Base-by-base conservation (phyloP, 768 basidiomycete species). In the Tulasnella calospora region DNA sequence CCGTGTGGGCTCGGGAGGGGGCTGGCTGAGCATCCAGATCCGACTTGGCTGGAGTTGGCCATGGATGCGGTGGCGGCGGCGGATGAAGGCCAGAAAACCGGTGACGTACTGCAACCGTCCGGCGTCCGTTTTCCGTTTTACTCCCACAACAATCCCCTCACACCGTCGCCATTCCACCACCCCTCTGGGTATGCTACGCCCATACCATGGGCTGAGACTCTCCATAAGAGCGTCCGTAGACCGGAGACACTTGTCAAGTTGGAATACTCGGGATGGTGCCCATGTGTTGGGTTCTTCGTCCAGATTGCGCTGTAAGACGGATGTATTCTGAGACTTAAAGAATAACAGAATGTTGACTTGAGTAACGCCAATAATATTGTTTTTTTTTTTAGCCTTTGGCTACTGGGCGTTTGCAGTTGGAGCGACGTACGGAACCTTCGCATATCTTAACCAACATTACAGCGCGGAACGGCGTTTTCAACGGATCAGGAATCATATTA, bases 351-450 rank as follows among this genome's bases (percentile, higher is more conserved):
- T 23, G 9, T 23, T 51, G 4, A 51, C 51, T 10, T n/a, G 2
- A 21, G 51, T n/a, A n/a, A 51, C 51, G 7, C 51, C 23, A n/a
- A n/a, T n/a, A n/a, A n/a, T n/a, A n/a, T 51, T 23, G 30, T 15
- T 12, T 72, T 30, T 41, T 40, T 46, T 15, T 46, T 2, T 6
- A 72, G 71, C 44, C n/a, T 15, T 72, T 72, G 71, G 71, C 4
- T 72, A 40, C 44, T 40, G 38, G 38, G 17, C 71, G 12, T 40
- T 46, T 72, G 71, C 71, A 6, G 69, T 72, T 36, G 77, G 77
- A 27, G 41, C 71, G 13, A 71, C 44, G n/a, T 78, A 78, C 33
- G 77, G 77, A 19, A 78, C 77, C 41, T 78, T 71, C 30, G 67
- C 67, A 8, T 44, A 46, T 71, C 77, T 78, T 10, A 78, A 44